Evolutionary conservation across 805 yeast species (phyloP).

Genomic region (Hanseniaspora vineae): DNA sequence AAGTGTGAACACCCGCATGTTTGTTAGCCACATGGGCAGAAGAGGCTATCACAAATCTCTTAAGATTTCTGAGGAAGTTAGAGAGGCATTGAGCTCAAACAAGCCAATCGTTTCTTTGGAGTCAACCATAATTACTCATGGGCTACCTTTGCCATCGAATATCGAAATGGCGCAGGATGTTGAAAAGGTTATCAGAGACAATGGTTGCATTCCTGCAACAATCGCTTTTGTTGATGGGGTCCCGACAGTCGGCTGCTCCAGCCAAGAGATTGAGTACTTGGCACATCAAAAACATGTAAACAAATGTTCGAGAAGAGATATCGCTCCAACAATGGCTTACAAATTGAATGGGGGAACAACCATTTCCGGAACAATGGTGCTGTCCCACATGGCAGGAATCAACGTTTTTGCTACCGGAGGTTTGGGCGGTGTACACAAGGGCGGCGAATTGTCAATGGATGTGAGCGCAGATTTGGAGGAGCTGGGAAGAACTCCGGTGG

Average conservation of each 20-base stretch:
- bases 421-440: conserved; percentile 80
- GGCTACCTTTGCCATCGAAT: conserved; percentile 72
- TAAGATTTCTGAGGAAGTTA: conserved; percentile 34
- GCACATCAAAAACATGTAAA: conserved; percentile 28
- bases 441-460: conserved; percentile 65
- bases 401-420: conserved; percentile 89
- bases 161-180: conserved; percentile 58
- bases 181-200: conserved; percentile 42
- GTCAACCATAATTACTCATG: conserved; percentile 82
- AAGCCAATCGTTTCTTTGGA: conserved; percentile 73
- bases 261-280: conserved; percentile 35
- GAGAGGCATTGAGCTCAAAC: conserved; percentile 43
- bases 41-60: conserved; percentile 4
- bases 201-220: conserved; percentile 76
- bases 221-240: conserved; percentile 63
- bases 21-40: background rate
- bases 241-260: conserved; percentile 55
- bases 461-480: conserved; percentile 82
- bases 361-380: conserved; percentile 77
- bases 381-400: conserved; percentile 64
- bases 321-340: conserved; percentile 55
- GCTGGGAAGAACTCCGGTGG: conserved; percentile 66
- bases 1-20: background rate
- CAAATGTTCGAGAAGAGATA: conserved; percentile 73
- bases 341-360: conserved; percentile 77